Evolutionary conservation across 202 grass and related monocot genomes (phyloP).

Genomic region (Brachypodium distachyon): DNA sequence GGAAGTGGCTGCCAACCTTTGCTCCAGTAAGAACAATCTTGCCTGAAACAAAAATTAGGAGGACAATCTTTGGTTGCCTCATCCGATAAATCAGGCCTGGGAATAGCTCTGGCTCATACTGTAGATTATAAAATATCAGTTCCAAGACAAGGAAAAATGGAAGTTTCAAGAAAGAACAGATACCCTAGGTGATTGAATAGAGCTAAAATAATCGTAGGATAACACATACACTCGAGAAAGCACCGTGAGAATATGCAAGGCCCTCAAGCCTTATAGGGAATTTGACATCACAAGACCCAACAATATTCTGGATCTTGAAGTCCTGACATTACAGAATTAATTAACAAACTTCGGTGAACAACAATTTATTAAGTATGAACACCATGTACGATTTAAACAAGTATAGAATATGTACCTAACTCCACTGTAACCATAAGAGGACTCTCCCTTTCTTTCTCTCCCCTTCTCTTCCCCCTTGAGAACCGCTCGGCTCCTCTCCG

Average conservation of each 20-base stretch:
- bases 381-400: not conserved
- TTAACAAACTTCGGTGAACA: not conserved
- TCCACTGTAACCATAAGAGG: too few relatives aligned
- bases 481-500: too few relatives aligned
- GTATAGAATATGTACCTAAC: too few relatives aligned
- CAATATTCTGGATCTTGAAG: conserved; percentile 69
- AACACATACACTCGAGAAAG: conserved; percentile 54
- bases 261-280: conserved; percentile 68
- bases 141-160: not conserved
- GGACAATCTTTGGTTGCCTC: conserved; percentile 90
- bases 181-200: not conserved
- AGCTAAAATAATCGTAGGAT: not conserved
- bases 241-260: conserved; percentile 60
- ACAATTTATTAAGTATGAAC: not conserved
- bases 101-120: conserved; percentile 93
- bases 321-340: conserved; percentile 20
- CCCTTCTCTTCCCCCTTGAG: too few relatives aligned
- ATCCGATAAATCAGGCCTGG: conserved; percentile 92
- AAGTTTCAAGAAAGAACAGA: not conserved
- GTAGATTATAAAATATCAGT: conserved; percentile 32
- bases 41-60: conserved; percentile 95
- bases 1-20: conserved; percentile 46
- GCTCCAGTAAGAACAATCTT: conserved; percentile 96
- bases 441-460: too few relatives aligned
- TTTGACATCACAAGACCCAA: conserved; percentile 73